Evolutionary conservation across 331 rosid species (phyloP).

Genomic region (Stylosanthes scabra): DNA sequence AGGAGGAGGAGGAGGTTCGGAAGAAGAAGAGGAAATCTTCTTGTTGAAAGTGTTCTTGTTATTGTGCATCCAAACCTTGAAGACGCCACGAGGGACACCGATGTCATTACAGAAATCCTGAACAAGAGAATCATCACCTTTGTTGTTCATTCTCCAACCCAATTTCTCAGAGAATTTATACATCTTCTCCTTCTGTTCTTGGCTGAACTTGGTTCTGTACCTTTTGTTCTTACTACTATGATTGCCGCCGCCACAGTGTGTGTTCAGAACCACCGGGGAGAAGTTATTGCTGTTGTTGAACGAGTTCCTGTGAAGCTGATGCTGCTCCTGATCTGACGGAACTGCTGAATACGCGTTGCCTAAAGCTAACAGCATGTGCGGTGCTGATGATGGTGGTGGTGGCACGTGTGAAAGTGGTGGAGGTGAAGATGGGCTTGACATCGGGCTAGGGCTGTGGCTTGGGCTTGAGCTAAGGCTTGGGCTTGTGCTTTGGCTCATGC

Average conservation of each 20-base stretch:
- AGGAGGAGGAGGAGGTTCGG: too few relatives aligned
- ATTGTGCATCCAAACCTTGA: conserved; percentile 85
- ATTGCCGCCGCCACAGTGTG: conserved; percentile 1
- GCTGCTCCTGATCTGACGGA: conserved; percentile 33
- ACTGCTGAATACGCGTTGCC: conserved; percentile 45
- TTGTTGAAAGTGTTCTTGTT: conserved; percentile 58
- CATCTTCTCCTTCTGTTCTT: conserved; percentile 79
- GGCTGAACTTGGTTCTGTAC: conserved; percentile 63
- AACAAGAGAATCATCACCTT: conserved; percentile 49
- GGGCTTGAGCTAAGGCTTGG: conserved; percentile 53
- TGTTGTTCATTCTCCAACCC: conserved; percentile 73
- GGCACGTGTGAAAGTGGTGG: conserved; percentile 71
- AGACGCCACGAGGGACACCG: conserved; percentile 60
- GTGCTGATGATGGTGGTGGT: conserved; percentile 44
- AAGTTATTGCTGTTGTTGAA: conserved; percentile 31
- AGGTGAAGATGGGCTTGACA: conserved; percentile 69
- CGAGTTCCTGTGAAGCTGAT: conserved; percentile 14
- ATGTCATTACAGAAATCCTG: conserved; percentile 65
- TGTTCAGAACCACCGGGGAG: background rate
- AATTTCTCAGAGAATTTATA: conserved; percentile 53
- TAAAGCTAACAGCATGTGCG: conserved; percentile 60
- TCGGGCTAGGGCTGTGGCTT: conserved; percentile 53
- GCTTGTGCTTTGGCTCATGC: conserved; percentile 52
- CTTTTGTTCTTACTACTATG: conserved; percentile 41
- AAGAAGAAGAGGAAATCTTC: conserved; percentile 34